Base-by-base conservation (phyloP, 2,329 filamentous ascomycete genomes). In the Talaromyces pinophilus region DNA sequence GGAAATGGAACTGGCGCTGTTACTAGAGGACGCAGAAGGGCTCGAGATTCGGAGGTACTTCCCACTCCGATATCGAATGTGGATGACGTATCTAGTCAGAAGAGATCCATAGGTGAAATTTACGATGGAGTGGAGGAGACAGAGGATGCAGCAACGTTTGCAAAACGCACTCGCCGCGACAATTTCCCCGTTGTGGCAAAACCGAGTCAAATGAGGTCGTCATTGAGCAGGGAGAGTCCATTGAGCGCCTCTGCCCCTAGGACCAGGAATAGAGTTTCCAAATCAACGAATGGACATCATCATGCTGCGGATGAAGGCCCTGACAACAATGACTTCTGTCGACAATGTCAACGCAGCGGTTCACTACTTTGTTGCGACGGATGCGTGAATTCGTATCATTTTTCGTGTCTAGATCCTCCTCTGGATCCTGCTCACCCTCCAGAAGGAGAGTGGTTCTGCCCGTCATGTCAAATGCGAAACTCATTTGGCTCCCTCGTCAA, bases 361-460 rank as follows among this genome's bases (percentile, higher is more conserved):
- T 88, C 92, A 71, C 86, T 99, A 69, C 85, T 98, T 70, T 97
- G 93, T 80, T 99, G 95, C 79, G 95, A 98, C 81, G 92, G 91
- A 69, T 99, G 95, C 80, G 87, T 90, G 68, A 88, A 92, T 71
- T 92, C 93, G 5, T 97, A 96, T 79, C 95, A 98, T 79, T 92
- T 95, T 76, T 85, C 87, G 67, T 98, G 95, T 77, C 87, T 95
- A 71, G 90, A 96, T 77, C 93, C 94, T 68, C 90, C 92, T 46
- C 82, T 92, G 71, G 84, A 88, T 64, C 85, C 87, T 60, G 83
- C 84, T 63, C 77, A 82, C 67, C 82, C 90, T 67, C 88, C 89
- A 11, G 88, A 91, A 67, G 90, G 92, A 72, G 80, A 84, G 67
- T 98, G 93, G 92, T 95, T 86, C 77, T 98, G 94, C 80, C 90